A percentile compares a stretch with the other conserved stretches of the same genome.
phyloP scores from a whole-genome alignment of 108 stramenopile species.

The Skeletonema menzelii region DNA sequence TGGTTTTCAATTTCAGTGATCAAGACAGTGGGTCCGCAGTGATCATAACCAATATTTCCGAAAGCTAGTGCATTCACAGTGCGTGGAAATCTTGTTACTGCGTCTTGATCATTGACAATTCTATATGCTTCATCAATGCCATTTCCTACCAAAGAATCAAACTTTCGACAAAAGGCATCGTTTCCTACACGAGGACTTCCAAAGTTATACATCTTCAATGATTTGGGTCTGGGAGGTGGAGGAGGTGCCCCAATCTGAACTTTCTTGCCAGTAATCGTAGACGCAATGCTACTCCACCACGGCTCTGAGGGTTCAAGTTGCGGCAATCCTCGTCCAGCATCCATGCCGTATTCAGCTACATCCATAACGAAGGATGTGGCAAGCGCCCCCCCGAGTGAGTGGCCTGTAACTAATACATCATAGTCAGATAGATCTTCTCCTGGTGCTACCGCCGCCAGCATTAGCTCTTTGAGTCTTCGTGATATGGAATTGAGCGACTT shows the following conservation, averaged over 20 bases:
- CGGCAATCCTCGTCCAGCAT: slow-evolving; percentile 76
- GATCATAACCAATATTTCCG: slow-evolving; percentile 78
- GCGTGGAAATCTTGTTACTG: slow-evolving; percentile 83
- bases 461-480: slow-evolving; percentile 77
- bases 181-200: slow-evolving; percentile 87
- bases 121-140: slow-evolving; percentile 75
- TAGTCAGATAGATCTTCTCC: slow-evolving; percentile 68
- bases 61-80: slow-evolving; percentile 65
- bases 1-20: slow-evolving; percentile 45
- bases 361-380: slow-evolving; percentile 80
- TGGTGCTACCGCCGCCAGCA: slow-evolving; percentile 60
- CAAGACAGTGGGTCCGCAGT: slow-evolving; percentile 77
- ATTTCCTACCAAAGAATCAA: slow-evolving; percentile 59
- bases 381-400: slow-evolving; percentile 80
- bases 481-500: slow-evolving; percentile 76
- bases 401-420: slow-evolving; percentile 81
- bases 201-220: slow-evolving; percentile 78
- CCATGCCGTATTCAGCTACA: slow-evolving; percentile 77
- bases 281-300: slow-evolving; percentile 81
- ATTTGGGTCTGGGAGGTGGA: slow-evolving; percentile 72
- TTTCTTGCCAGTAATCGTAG: slow-evolving; percentile 58
- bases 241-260: slow-evolving; percentile 25
- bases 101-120: slow-evolving; percentile 83
- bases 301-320: slow-evolving; percentile 64
- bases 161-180: slow-evolving; percentile 58